Base-by-base conservation (phyloP, 2,329 filamentous ascomycete species). In the Orbilia ellipsospora region DNA sequence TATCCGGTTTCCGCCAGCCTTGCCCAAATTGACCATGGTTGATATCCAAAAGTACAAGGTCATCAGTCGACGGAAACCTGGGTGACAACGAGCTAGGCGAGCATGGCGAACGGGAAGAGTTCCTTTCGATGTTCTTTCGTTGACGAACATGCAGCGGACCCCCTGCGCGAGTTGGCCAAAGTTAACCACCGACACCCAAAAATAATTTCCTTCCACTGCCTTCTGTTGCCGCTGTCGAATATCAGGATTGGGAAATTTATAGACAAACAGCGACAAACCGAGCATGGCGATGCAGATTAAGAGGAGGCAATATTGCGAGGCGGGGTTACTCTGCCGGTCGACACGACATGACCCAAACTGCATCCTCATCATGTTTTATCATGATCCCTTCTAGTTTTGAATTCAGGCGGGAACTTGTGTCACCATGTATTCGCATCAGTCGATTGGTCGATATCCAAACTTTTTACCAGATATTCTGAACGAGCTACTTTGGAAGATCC, bases 11-110 rank as follows among this genome's bases (percentile, higher is more conserved):
- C 31, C 31, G 31, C 31, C 51, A 70, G 66, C 66, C 66, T 70
- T 70, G 57, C 57, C 20, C 36, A 70, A 63, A 70, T 70, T 70
- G 42, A 57, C 48, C 66, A 63, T 57, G 59, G 66, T 31, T 56
- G 26, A 31, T 61, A 36, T 62, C 48, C 65, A 56, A 36, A 36
- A 42, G 51, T 63, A 20, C 50, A 50, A 20, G 40, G 15, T 23
- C 57, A 36, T 23, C 23, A 2, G 23, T 23, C 23, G 23, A 23
- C 23, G 23, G 31, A 36, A 36, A 36, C 5, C 31, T 36, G 31
- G 31, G 31, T 36, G 31, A 6, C 31, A 36, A 36, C 31, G 5
- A 10, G 31, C 31, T 36, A 36, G 31, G 31, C 31, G 5, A 10
- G 31, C 31, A 7, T 7, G 31, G 31, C 31, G 55, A 59, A 45